Percentiles rank a stretch among this genome's conserved stretches.
These are phyloP conservation scores for Coemansia sp. DNA, from an alignment of 192 early-diverging fungal genomes.

Conservation along the genomic window DNA sequence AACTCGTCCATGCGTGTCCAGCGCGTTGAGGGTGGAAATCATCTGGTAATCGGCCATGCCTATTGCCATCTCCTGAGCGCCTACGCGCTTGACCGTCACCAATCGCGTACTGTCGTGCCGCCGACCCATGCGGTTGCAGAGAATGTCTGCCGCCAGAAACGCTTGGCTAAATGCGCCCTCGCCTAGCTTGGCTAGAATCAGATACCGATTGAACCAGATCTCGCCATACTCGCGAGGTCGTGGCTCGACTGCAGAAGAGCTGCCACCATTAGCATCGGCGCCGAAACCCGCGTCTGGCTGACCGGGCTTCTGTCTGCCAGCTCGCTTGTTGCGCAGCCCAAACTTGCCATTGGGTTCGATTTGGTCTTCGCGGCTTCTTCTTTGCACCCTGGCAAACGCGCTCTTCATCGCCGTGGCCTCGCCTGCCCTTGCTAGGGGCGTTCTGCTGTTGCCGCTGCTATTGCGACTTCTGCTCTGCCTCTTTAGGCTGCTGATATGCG, in stretches of 20 bases:
- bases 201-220: conserved; percentile 50
- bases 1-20: conserved; percentile 31
- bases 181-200: conserved; percentile 44
- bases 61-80: conserved; percentile 33
- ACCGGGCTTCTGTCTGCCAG: neutral
- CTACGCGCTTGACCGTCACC: conserved; percentile 49
- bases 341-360: conserved; percentile 14
- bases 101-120: conserved; percentile 42
- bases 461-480: neutral
- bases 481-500: neutral
- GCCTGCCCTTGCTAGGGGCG: neutral
- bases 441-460: neutral
- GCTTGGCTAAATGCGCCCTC: conserved; percentile 53
- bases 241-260: conserved; percentile 3
- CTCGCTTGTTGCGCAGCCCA: conserved; percentile 11
- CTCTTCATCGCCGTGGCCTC: conserved; percentile 21
- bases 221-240: conserved; percentile 45
- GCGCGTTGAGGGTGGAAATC: conserved; percentile 42
- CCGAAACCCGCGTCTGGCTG: neutral
- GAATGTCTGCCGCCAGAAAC: conserved; percentile 41
- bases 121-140: conserved; percentile 40
- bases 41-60: conserved; percentile 47
- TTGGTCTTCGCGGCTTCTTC: conserved; percentile 3
- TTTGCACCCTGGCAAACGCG: conserved; percentile 44
- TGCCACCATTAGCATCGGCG: conserved; percentile 4